Evolutionary conservation across 768 basidiomycete genomes (phyloP).

Genomic region (Termitomyces sp.): DNA sequence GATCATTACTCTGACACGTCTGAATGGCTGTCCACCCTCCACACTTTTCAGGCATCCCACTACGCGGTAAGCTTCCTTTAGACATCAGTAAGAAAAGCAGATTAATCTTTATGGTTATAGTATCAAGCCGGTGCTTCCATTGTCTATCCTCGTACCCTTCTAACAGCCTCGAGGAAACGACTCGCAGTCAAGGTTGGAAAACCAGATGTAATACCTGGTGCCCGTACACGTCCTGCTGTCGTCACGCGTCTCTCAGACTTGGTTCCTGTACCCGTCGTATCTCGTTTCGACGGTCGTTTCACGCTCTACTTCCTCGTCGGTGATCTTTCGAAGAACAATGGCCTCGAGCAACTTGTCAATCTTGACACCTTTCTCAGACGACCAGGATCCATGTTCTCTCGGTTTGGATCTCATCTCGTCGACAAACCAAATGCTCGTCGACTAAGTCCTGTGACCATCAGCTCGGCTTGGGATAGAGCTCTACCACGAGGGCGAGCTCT

Average conservation of each 20-base stretch:
- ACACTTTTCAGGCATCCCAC: constrained; percentile 9
- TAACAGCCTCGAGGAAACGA: constrained; percentile 8
- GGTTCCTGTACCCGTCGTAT: constrained; percentile 7
- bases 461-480: not conserved
- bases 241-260: constrained; percentile 12
- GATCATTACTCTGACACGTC: constrained; percentile 9
- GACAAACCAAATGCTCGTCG: not conserved
- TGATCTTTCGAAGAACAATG: constrained; percentile 6
- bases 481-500: constrained; percentile 7
- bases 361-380: constrained; percentile 6
- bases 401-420: constrained; percentile 3
- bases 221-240: constrained; percentile 7
- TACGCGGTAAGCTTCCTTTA: constrained; percentile 5
- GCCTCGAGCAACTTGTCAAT: constrained; percentile 4
- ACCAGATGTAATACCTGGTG: constrained; percentile 6
- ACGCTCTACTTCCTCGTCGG: constrained; percentile 11
- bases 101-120: not conserved
- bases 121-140: constrained; percentile 15
- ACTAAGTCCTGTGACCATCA: not conserved
- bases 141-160: constrained; percentile 5
- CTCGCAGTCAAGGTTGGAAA: constrained; percentile 9
- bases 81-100: not conserved
- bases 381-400: constrained; percentile 7
- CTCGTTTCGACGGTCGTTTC: constrained; percentile 12
- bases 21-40: constrained; percentile 9